A percentile compares a stretch with the other conserved stretches of the same genome.
phyloP scores from a whole-genome alignment of 2,329 filamentous ascomycete species.

The Nigrograna mackinnonii region DNA sequence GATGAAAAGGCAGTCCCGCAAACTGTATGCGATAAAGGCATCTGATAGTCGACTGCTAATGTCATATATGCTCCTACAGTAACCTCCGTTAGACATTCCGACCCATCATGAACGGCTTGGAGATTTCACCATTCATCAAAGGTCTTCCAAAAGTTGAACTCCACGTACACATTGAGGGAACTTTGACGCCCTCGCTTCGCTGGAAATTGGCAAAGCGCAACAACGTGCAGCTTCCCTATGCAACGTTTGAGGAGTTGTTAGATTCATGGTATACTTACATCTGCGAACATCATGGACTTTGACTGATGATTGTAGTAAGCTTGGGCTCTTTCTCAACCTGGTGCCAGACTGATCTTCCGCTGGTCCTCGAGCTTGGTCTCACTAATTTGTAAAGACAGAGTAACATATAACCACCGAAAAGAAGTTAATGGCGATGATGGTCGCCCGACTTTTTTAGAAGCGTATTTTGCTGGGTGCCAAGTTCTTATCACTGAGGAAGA shows the following conservation, averaged over 20 bases:
- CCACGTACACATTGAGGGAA: conserved; percentile 1
- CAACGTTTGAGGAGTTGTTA: conserved; percentile 8
- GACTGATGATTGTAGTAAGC: not conserved
- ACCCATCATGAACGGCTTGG: conserved; percentile 8
- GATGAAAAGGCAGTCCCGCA: too few relatives aligned
- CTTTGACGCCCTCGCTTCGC: not conserved
- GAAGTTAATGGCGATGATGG: conserved; percentile 19
- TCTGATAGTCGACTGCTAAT: too few relatives aligned
- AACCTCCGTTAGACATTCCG: too few relatives aligned
- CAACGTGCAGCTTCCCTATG: conserved; percentile 8
- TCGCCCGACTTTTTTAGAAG: conserved; percentile 29
- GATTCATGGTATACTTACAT: conserved; percentile 6
- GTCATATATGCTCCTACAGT: too few relatives aligned
- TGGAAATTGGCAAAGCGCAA: conserved; percentile 1
- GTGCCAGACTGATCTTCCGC: too few relatives aligned
- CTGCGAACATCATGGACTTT: not conserved
- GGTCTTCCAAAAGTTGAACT: conserved; percentile 2
- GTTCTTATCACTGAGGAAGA: conserved; percentile 40
- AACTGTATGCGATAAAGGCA: too few relatives aligned
- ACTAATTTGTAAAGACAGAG: conserved; percentile 7
- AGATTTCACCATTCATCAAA: conserved; percentile 11
- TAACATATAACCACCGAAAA: conserved; percentile 16
- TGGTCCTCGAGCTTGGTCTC: too few relatives aligned
- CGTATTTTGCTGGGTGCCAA: conserved; percentile 27
- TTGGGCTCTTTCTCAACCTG: too few relatives aligned